Conservation (phyloP, 257 asterid genomes). For the Coffea eugenioides region DNA sequence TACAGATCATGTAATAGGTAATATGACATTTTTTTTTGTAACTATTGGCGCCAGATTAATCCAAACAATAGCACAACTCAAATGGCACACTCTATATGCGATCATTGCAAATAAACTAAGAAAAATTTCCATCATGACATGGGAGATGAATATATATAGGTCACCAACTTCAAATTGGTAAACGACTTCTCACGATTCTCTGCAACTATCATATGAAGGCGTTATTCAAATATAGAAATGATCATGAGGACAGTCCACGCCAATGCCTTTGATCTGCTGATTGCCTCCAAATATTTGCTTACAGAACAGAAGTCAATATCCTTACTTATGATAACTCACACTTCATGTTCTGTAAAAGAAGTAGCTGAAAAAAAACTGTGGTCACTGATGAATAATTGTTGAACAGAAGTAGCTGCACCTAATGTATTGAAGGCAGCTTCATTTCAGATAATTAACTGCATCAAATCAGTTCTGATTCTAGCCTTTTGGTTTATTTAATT, state of each 20-base stretch:
- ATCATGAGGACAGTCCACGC: not conserved
- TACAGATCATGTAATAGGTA: not conserved
- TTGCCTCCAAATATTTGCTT: not conserved
- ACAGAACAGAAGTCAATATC: not conserved
- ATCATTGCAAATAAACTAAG: constrained; percentile 4
- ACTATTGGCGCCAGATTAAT: constrained; percentile 4
- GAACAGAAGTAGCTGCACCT: constrained; percentile 19
- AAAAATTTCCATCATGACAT: constrained; percentile 3
- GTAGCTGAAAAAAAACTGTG: not conserved
- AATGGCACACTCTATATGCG: not conserved
- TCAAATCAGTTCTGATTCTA: not conserved
- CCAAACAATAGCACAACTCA: not conserved
- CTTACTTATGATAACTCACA: not conserved
- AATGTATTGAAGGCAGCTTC: constrained; percentile 8
- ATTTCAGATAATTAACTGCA: not conserved
- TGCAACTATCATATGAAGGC: constrained; percentile 4
- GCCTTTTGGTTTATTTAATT: not conserved
- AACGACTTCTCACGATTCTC: constrained; percentile 15
- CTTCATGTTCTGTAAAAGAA: too few species aligned
- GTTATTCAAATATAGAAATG: not conserved
- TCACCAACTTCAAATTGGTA: constrained; percentile 21
- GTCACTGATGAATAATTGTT: constrained; percentile 1
- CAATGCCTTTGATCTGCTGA: not conserved
- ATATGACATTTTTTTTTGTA: not conserved
- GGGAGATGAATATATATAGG: constrained; percentile 1